Percentiles rank a stretch among this genome's conserved stretches.
Conservation (phyloP, 1,284 basidiomycete species). For the Meripilus lineatus region DNA sequence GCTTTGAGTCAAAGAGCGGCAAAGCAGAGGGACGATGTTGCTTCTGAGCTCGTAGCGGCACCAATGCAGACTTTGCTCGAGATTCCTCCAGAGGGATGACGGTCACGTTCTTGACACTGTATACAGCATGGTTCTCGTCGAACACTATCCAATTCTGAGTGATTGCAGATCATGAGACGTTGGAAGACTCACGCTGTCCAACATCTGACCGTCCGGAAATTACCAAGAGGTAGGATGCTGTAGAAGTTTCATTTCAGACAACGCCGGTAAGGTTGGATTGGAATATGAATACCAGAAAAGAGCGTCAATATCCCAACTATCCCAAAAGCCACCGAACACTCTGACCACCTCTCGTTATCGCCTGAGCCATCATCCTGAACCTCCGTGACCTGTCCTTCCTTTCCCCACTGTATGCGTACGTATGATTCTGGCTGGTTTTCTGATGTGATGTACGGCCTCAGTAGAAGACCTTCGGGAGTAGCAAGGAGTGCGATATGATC, state of each 20-base stretch:
- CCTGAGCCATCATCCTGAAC: conserved; percentile 31
- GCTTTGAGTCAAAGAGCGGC: conserved; percentile 15
- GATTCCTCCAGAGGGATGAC: conserved; percentile 64
- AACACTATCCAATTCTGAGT: conserved; percentile 43
- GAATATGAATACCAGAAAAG: conserved; percentile 49
- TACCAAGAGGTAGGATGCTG: conserved; percentile 70
- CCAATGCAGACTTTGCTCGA: conserved; percentile 47
- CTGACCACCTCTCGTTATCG: conserved; percentile 43
- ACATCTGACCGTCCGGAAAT: conserved; percentile 55
- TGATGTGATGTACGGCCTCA: conserved; percentile 48
- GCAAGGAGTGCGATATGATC: conserved; percentile 57
- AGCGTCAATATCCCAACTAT: conserved; percentile 67
- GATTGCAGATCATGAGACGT: neutral
- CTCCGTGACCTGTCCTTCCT: conserved; percentile 51
- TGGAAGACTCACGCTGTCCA: conserved; percentile 48
- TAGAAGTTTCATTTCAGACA: conserved; percentile 9
- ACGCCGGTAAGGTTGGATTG: neutral
- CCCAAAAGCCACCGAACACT: conserved; percentile 60
- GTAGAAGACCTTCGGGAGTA: conserved; percentile 54
- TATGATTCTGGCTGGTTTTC: conserved; percentile 33
- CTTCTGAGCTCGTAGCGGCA: conserved; percentile 43
- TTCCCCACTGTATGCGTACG: conserved; percentile 61
- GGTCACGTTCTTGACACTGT: conserved; percentile 58
- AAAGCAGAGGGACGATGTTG: conserved; percentile 41
- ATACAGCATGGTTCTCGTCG: conserved; percentile 53